Conservation (phyloP, 257 asterid genomes). For the Petrea volubilis region DNA sequence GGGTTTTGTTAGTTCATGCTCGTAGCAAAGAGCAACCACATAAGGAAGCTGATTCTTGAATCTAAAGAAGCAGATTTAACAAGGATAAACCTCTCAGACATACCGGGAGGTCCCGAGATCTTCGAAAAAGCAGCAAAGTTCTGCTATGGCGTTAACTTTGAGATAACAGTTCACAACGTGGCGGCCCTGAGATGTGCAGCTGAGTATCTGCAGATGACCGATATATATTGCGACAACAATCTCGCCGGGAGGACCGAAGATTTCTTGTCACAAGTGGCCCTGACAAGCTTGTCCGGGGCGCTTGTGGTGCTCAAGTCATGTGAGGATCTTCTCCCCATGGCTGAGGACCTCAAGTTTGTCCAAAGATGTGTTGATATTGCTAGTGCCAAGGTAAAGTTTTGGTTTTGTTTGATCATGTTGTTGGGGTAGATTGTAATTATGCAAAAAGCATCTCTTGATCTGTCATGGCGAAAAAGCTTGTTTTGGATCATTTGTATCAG, state of each 20-base stretch:
- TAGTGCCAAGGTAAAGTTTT: conserved; percentile 69
- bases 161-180: conserved; percentile 92
- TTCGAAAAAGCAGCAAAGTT: conserved; percentile 92
- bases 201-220: conserved; percentile 88
- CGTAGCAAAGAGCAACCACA: conserved; percentile 86
- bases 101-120: conserved; percentile 93
- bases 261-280: conserved; percentile 76
- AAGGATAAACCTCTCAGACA: conserved; percentile 61
- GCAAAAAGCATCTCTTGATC: too few relatives aligned
- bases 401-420: background rate
- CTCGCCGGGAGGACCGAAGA: conserved; percentile 86
- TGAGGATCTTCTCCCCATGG: conserved; percentile 83
- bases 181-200: conserved; percentile 94
- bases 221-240: conserved; percentile 67
- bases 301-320: conserved; percentile 82
- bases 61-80: conserved; percentile 64
- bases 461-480: too few relatives aligned
- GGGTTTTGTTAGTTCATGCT: conserved; percentile 72
- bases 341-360: conserved; percentile 73
- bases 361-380: conserved; percentile 75
- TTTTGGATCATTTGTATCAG: too few relatives aligned
- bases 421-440: too few relatives aligned
- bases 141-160: conserved; percentile 94
- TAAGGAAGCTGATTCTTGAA: conserved; percentile 71
- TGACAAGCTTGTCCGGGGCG: conserved; percentile 82